Evolutionary conservation across 2,329 filamentous ascomycete species (phyloP).

Genomic region (Alternaria panax): DNA sequence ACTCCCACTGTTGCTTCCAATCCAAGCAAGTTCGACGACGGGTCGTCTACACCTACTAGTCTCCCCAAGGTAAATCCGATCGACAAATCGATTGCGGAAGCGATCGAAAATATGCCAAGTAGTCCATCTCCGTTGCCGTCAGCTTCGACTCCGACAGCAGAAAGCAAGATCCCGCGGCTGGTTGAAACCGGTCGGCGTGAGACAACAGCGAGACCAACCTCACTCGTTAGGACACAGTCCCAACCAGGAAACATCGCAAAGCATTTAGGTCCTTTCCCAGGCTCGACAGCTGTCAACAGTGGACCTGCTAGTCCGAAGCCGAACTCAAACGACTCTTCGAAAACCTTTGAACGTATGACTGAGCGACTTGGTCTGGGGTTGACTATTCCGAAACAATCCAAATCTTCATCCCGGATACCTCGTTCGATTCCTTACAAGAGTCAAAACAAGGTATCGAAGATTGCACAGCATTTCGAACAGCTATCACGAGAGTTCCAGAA

Average conservation of each 20-base stretch:
- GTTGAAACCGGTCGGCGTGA: constrained; percentile 47
- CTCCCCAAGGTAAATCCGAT: constrained; percentile 45
- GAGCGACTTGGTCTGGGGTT: constrained; percentile 73
- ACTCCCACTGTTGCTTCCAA: constrained; percentile 39
- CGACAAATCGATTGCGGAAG: constrained; percentile 43
- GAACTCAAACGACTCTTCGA: constrained; percentile 47
- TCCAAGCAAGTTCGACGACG: constrained; percentile 25
- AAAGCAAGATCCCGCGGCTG: constrained; percentile 51
- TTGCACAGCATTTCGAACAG: constrained; percentile 96
- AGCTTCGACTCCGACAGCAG: constrained; percentile 25
- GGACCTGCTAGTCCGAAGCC: constrained; percentile 33
- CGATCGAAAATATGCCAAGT: constrained; percentile 45
- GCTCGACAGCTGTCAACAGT: constrained; percentile 25
- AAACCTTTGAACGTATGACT: constrained; percentile 71
- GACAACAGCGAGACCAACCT: constrained; percentile 31
- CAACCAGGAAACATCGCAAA: constrained; percentile 45
- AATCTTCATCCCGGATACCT: constrained; percentile 74
- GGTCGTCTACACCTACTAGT: constrained; percentile 41
- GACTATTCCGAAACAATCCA: constrained; percentile 62
- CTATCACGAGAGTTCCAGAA: constrained; percentile 96
- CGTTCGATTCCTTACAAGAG: constrained; percentile 75
- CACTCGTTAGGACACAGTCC: constrained; percentile 46
- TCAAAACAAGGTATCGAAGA: constrained; percentile 82
- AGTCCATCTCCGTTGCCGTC: constrained; percentile 32
- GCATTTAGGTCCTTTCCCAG: constrained; percentile 23